phyloP scores from a whole-genome alignment of 1,284 basidiomycete genomes.

The Meira miltonrushii region DNA sequence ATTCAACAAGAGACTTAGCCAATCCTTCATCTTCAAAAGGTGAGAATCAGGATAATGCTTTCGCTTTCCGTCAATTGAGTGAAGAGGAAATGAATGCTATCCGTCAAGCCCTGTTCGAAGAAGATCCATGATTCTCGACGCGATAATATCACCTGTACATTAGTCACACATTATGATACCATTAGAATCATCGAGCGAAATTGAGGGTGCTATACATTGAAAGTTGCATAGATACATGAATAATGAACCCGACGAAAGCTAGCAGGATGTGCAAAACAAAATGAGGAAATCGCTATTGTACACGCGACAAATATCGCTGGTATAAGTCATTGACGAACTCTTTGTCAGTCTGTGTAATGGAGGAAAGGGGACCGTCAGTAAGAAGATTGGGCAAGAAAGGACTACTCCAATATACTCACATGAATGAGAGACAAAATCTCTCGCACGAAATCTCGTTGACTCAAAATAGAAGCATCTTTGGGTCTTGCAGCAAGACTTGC shows the following conservation, averaged over 20 bases:
- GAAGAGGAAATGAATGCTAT: not conserved
- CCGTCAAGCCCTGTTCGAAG: not conserved
- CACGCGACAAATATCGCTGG: slow-evolving; percentile 17
- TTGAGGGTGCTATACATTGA: too few relatives aligned
- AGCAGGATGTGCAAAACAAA: too few relatives aligned
- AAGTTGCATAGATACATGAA: too few relatives aligned
- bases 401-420: slow-evolving; percentile 58
- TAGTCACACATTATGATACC: not conserved
- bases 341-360: slow-evolving; percentile 29
- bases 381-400: not conserved
- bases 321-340: slow-evolving; percentile 39
- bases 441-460: slow-evolving; percentile 63
- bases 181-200: too few relatives aligned
- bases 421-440: slow-evolving; percentile 67
- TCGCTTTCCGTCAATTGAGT: not conserved
- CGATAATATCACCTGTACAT: not conserved
- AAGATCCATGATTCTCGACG: not conserved
- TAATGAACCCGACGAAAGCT: too few relatives aligned
- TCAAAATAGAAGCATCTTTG: slow-evolving; percentile 53
- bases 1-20: not conserved
- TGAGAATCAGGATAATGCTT: not conserved
- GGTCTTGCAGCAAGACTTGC: slow-evolving; percentile 38
- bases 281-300: too few relatives aligned
- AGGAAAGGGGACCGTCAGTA: slow-evolving; percentile 2
- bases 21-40: not conserved